phyloP scores from a whole-genome alignment of 192 early-diverging fungal species.

The Funneliformis geosporum region DNA sequence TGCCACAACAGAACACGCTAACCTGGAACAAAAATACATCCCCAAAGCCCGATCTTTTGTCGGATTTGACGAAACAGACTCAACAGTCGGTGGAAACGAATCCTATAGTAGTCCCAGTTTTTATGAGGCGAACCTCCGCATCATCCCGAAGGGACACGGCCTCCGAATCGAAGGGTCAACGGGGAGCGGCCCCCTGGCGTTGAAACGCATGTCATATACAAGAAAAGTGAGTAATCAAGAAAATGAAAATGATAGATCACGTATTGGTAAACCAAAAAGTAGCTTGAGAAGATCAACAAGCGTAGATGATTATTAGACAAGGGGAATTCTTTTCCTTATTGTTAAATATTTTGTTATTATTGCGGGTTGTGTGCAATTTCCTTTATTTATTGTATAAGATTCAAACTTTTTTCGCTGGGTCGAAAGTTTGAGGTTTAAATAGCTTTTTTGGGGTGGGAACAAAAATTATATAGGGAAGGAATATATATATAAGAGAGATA shows the following conservation, averaged over 20 bases:
- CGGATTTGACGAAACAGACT: conserved; percentile 31
- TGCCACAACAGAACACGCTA: conserved; percentile 38
- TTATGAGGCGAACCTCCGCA: conserved; percentile 25
- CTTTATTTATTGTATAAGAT: not conserved
- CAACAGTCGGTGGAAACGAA: not conserved
- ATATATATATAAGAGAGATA: no score
- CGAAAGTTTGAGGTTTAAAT: not conserved
- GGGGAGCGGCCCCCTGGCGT: conserved; percentile 20
- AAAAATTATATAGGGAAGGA: not conserved
- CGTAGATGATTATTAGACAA: not conserved
- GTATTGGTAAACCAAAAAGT: conserved; percentile 6
- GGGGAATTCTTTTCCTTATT: not conserved
- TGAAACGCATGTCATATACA: conserved; percentile 22
- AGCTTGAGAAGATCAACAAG: conserved; percentile 11
- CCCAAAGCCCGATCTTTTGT: conserved; percentile 35
- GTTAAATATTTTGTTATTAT: conserved; percentile 2
- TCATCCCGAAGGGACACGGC: conserved; percentile 19
- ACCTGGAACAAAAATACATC: conserved; percentile 36
- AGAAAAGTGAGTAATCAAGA: conserved; percentile 31
- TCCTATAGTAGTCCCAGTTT: conserved; percentile 23
- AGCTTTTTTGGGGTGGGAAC: not conserved
- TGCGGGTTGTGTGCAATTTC: not conserved
- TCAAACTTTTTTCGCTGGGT: conserved; percentile 9
- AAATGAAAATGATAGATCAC: conserved; percentile 22
- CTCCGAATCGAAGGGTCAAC: conserved; percentile 29